Conservation (phyloP, 2,329 filamentous ascomycete species). For the Aspergillus pseudoterreus region DNA sequence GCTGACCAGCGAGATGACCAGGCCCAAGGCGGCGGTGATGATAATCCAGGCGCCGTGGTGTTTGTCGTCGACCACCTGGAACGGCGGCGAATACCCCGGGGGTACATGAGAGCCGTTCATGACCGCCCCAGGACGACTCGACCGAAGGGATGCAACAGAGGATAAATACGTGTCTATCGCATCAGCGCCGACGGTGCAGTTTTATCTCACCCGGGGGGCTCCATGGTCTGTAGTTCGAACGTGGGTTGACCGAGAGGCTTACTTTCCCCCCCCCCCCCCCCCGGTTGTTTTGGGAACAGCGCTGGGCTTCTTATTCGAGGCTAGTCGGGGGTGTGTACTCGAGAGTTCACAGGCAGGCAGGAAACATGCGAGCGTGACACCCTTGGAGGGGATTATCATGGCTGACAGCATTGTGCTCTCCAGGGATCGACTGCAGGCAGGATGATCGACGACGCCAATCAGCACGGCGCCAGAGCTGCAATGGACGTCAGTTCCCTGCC, state of each 20-base stretch:
- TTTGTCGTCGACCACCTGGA: conserved; percentile 35
- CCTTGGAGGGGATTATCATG: not conserved
- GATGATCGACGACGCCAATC: not conserved
- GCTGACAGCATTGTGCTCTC: conserved; percentile 3
- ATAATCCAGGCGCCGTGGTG: conserved; percentile 40
- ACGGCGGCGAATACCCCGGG: conserved; percentile 33
- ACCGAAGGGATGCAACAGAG: not conserved
- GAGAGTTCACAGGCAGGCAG: not conserved
- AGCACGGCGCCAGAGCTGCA: not conserved
- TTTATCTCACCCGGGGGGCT: too few species aligned
- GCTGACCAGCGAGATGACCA: conserved; percentile 33
- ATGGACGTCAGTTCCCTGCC: not conserved
- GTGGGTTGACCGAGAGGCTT: too few species aligned
- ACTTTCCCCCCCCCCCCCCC: too few species aligned
- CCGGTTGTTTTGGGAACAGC: too few species aligned
- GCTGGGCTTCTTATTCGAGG: too few species aligned
- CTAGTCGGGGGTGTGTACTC: not conserved
- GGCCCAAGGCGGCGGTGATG: conserved; percentile 35
- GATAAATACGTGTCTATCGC: too few species aligned
- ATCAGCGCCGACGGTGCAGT: too few species aligned
- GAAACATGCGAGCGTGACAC: not conserved
- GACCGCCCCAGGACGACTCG: not conserved
- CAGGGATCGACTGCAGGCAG: not conserved
- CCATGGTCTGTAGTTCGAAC: too few species aligned
- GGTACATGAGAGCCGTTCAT: conserved; percentile 28